Evolutionary conservation across 306 rosid species (phyloP).

Genomic region (Sicyos baderoa): DNA sequence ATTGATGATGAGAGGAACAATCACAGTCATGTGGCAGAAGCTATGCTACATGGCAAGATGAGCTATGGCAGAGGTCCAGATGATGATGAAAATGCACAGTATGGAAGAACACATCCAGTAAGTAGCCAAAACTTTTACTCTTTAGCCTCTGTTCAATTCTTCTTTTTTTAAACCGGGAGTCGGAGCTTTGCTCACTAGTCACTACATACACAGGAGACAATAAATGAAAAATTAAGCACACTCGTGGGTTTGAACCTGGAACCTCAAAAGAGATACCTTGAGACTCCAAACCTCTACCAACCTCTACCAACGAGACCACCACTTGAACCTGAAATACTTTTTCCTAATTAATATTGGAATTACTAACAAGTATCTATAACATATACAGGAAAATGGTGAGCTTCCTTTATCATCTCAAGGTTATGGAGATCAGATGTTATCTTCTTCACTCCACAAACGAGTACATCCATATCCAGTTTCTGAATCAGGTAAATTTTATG

Average conservation of each 20-base stretch:
- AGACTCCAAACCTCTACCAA: too few relatives aligned
- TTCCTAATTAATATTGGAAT: background rate
- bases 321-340: background rate
- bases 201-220: too few relatives aligned
- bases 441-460: conserved; percentile 68
- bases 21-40: conserved; percentile 52
- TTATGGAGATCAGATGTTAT: conserved; percentile 45
- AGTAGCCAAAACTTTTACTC: background rate
- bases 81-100: conserved; percentile 41
- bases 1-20: conserved; percentile 48
- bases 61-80: conserved; percentile 54
- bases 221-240: too few relatives aligned
- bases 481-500: conserved; percentile 47
- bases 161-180: too few relatives aligned
- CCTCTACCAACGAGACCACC: too few relatives aligned
- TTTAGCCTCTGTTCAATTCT: background rate
- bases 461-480: conserved; percentile 61
- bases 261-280: too few relatives aligned
- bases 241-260: too few relatives aligned
- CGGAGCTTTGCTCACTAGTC: too few relatives aligned
- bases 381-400: conserved; percentile 60
- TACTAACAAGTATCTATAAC: conserved; percentile 14
- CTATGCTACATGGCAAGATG: conserved; percentile 83
- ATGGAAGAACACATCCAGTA: conserved; percentile 37
- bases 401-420: conserved; percentile 38